Conservation (phyloP, 2,329 filamentous ascomycete genomes). For the Colletotrichum cordylinicola region DNA sequence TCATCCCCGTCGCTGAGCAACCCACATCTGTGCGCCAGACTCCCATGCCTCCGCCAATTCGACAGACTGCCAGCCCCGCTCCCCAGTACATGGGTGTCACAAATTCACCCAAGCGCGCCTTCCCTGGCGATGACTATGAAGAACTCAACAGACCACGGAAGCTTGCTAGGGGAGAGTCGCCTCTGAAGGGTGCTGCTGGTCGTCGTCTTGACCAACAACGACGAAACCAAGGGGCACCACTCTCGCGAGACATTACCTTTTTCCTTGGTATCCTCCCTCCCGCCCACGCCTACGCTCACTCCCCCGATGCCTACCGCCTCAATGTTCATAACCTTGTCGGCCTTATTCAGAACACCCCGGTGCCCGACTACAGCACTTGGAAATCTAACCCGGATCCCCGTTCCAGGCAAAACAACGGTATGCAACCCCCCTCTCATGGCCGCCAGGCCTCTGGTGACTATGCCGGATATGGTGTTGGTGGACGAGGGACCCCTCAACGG, state of each 20-base stretch:
- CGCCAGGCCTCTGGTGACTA: conserved; percentile 51
- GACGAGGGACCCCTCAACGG: conserved; percentile 29
- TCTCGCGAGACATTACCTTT: conserved; percentile 74
- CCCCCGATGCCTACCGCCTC: conserved; percentile 75
- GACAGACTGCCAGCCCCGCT: conserved; percentile 46
- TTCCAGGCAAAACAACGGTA: conserved; percentile 34
- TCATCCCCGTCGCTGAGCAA: conserved; percentile 62
- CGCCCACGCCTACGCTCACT: conserved; percentile 73
- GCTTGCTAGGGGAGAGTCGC: conserved; percentile 86
- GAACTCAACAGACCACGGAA: conserved; percentile 81
- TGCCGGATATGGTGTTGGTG: conserved; percentile 27
- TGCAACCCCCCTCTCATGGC: conserved; percentile 41
- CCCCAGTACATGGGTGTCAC: conserved; percentile 52
- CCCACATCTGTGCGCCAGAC: conserved; percentile 50
- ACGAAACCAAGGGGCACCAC: conserved; percentile 66
- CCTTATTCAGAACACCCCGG: conserved; percentile 70
- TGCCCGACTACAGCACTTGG: conserved; percentile 67
- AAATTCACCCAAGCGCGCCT: conserved; percentile 67
- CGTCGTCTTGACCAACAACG: conserved; percentile 82
- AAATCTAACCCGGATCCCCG: conserved; percentile 44
- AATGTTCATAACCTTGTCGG: conserved; percentile 74
- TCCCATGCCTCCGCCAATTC: conserved; percentile 39
- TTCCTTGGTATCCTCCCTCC: conserved; percentile 77
- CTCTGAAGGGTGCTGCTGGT: conserved; percentile 88
- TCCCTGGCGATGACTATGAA: conserved; percentile 74